These are phyloP conservation scores for Trypanosoma mega DNA, from an alignment of 208 protist species.

Conservation along the genomic window DNA sequence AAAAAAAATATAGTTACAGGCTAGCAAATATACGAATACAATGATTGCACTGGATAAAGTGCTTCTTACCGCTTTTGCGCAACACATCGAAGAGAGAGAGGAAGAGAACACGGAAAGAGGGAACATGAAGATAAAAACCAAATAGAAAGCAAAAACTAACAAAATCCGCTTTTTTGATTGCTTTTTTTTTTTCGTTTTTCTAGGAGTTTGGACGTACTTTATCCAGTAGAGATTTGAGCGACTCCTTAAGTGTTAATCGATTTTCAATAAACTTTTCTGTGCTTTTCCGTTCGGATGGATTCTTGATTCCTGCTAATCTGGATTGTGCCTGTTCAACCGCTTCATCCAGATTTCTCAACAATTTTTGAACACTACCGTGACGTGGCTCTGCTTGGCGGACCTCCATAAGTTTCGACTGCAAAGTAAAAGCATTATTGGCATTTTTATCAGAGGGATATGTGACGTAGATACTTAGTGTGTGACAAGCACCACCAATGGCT, in stretches of 20 bases:
- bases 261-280: conserved; percentile 14
- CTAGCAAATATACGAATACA: too few relatives aligned
- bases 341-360: conserved; percentile 1
- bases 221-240: conserved; percentile 4
- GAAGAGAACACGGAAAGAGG: too few relatives aligned
- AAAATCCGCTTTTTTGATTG: too few relatives aligned
- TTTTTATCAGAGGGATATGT: background rate
- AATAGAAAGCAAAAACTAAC: too few relatives aligned
- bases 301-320: background rate
- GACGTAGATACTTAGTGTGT: conserved; percentile 14
- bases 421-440: background rate
- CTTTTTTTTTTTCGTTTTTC: too few relatives aligned
- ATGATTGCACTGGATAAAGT: too few relatives aligned
- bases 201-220: too few relatives aligned
- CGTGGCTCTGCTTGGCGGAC: background rate
- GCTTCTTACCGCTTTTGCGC: too few relatives aligned
- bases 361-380: background rate
- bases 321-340: conserved; percentile 3
- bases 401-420: conserved; percentile 5
- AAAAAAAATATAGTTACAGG: too few relatives aligned
- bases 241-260: conserved; percentile 3
- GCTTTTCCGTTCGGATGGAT: background rate
- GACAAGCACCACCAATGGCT: conserved; percentile 5
- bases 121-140: too few relatives aligned
- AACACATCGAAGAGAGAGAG: too few relatives aligned